These are phyloP conservation scores for Aspergillus sp. DNA, from an alignment of 2,329 filamentous ascomycete genomes.

Conservation along the genomic window DNA sequence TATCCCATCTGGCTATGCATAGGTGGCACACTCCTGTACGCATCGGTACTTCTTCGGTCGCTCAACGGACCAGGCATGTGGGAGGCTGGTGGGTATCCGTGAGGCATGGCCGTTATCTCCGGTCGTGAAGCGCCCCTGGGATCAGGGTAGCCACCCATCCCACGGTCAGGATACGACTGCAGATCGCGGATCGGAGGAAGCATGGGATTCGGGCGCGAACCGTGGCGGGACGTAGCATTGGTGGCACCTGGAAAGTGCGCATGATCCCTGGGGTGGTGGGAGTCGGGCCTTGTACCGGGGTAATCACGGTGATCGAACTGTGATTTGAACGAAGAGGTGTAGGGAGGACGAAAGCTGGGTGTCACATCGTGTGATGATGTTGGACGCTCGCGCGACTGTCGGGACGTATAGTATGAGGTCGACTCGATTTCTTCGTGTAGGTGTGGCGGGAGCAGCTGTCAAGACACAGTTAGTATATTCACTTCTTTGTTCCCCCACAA, in stretches of 20 bases:
- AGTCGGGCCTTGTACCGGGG: slow-evolving; percentile 19
- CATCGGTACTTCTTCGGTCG: slow-evolving; percentile 26
- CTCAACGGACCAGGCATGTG: slow-evolving; percentile 20
- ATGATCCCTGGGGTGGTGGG: slow-evolving; percentile 23
- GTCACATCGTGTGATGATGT: slow-evolving; percentile 31
- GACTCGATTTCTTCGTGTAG: slow-evolving; percentile 45
- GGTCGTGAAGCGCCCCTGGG: slow-evolving; percentile 25
- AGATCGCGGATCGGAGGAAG: slow-evolving; percentile 40
- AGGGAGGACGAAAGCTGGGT: slow-evolving; percentile 30
- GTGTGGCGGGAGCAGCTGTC: slow-evolving; percentile 40
- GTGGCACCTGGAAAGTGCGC: slow-evolving; percentile 19
- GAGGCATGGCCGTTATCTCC: slow-evolving; percentile 24
- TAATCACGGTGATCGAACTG: slow-evolving; percentile 29
- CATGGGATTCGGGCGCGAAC: slow-evolving; percentile 36
- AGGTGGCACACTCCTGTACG: slow-evolving; percentile 21
- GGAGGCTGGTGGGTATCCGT: slow-evolving; percentile 8
- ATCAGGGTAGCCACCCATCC: slow-evolving; percentile 29
- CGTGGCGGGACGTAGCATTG: slow-evolving; percentile 19
- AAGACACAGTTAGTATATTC: slow-evolving; percentile 8
- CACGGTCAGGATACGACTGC: slow-evolving; percentile 32
- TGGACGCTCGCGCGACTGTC: slow-evolving; percentile 31
- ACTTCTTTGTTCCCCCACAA: background rate
- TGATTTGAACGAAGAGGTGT: slow-evolving; percentile 21
- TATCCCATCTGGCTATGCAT: slow-evolving; percentile 31
- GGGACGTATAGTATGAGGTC: slow-evolving; percentile 32